Conservation (phyloP, 1,139 yeast species). For the Kodamaea plutei region DNA sequence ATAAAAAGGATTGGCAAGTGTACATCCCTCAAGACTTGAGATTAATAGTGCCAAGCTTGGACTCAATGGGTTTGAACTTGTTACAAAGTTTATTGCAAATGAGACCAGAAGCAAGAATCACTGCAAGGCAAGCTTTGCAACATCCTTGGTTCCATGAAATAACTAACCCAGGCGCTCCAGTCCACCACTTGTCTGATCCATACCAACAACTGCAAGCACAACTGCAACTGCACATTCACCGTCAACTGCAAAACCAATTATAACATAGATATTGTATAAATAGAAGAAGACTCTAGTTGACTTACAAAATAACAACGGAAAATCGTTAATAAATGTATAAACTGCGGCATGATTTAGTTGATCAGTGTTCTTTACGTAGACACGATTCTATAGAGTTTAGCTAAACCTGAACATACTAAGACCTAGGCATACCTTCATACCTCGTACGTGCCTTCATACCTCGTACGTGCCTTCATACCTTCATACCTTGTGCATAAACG, state of each 20-base stretch:
- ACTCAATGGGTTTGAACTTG: slow-evolving; percentile 75
- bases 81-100: slow-evolving; percentile 76
- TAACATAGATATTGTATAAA: no score
- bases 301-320: no score
- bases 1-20: slow-evolving; percentile 70
- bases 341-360: no score
- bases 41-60: slow-evolving; percentile 70
- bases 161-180: slow-evolving; percentile 37
- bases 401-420: no score
- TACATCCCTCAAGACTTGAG: slow-evolving; percentile 84
- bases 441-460: no score
- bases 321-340: no score
- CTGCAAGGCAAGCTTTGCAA: slow-evolving; percentile 88
- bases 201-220: slow-evolving; percentile 35
- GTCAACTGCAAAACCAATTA: no score
- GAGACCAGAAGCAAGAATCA: slow-evolving; percentile 87
- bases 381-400: no score
- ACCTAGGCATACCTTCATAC: no score
- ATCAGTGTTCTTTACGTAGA: no score
- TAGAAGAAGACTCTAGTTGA: no score
- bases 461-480: no score
- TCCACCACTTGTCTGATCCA: slow-evolving; percentile 35
- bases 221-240: slow-evolving; percentile 11
- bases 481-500: not conserved
- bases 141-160: slow-evolving; percentile 96